Base-by-base conservation (phyloP, 306 rosid genomes). In the Gleditsia sinensis region DNA sequence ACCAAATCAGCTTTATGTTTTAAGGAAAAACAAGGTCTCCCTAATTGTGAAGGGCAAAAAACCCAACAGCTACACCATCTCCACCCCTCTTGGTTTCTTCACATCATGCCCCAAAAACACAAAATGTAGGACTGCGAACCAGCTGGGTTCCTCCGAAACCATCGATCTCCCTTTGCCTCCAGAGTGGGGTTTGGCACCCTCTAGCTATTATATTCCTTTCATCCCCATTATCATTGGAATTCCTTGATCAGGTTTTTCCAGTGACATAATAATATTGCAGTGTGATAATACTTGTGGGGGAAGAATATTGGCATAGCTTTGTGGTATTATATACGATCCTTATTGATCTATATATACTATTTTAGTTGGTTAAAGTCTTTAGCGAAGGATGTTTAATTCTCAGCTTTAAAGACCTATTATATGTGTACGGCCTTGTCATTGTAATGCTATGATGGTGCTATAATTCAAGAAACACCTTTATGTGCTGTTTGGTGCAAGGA, bases 111-210 rank as follows among this genome's bases (percentile, higher is more conserved):
- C 89, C 0, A 48, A 76, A 16, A 69, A 53, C 69, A 64, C 69
- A 50, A 69, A 72, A 0, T 90, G 97, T 59, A 81, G 68, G 67
- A 64, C 72, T 49, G 32, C 13, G 27, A 77, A 77, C 28, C n/a
- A 79, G 27, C 48, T 84, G 20, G 87, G 85, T 58, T 85, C 97
- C 7, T 94, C 97, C 62, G 82, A 92, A 80, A 94, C 92, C 4
- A 3, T 92, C 12, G 63, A 94, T 81, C 56, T 94, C 33, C 99
- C 99, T 72, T 70, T 94, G 46, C 97, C 99, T 25, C 92, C 83
- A 5, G 88, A 86, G 72, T 94, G 96, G 99, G 99, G 99, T 4
- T 76, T 94, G 55, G 97, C 99, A 16, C 99, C 99, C 0, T 81
- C 86, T 28, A 92, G 97, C 88, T 83, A 76, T 11, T 94, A 90